Base-by-base conservation (phyloP, 73 alveolate genomes). In the Stentor coeruleus region DNA sequence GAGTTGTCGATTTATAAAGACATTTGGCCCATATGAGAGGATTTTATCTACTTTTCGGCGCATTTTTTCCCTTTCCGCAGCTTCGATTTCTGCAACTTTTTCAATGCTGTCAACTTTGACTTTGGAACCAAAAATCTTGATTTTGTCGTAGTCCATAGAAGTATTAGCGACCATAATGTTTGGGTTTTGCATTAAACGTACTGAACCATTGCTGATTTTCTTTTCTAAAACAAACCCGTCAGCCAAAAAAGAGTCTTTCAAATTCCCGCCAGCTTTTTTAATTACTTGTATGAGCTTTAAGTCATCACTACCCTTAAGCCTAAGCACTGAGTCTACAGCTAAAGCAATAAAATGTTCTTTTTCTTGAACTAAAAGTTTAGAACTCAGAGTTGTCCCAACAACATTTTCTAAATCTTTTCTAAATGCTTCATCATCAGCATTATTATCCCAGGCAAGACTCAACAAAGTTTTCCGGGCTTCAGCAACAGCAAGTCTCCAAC, bases 111-210 rank as follows among this genome's bases (percentile, higher is more conserved):
- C 98, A 35, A 96, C 98, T 83, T 92, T 91, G 28, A 95, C 99
- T 86, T 95, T 91, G 33, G 98, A 90, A 0, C 99, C 99, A 91
- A 92, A 96, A 38, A 96, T 96, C 90, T 96, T 95, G 81, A 96
- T 95, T 88, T 96, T 96, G 83, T 96, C 99, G 85, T 93, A 93
- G 84, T 96, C 99, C 99, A 96, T 95, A 40, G 99, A 94, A 57
- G 99, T 93, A 84, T 96, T 95, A 26, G 98, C 98, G 41, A 96
- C 96, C 90, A 96, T 58, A 39, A 96, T 89, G 72, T 77, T 95
- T 6, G 99, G 98, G 86, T 95, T 94, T 74, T 83, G 95, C 74
- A 87, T 84, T 59, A 91, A 89, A 77, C 88, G 92, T 11, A 96
- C 96, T 86, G 98, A 93, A 72, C 98, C 99, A 20, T 93, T 91